Evolutionary conservation across 2,329 filamentous ascomycete genomes (phyloP), one percentile per base, ranked within the genome.

Genomic region (Beauveria scarabaeidicola): DNA sequence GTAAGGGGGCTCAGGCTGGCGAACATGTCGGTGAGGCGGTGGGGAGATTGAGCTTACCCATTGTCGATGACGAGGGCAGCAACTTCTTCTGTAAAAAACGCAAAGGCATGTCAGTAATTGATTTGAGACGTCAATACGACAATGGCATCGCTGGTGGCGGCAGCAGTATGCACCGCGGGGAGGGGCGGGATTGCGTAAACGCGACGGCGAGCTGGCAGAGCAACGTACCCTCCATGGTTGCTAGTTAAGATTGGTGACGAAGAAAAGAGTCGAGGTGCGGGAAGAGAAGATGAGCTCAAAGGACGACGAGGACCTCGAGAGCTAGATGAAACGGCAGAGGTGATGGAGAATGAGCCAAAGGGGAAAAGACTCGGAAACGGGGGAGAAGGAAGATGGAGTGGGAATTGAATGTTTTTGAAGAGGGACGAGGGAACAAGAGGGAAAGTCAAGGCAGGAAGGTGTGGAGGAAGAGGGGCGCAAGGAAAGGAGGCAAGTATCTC

Each of bases 31-130:
- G 74, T 74, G 73, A 76, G 64, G 62, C 64, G 66, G 62, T 61
- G 61, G 65, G 69, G 69, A 41, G 50, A 69, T 67, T 69, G 72
- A 80, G 83, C 92, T 90, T 93, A 99, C 94, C 94, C 94, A 97
- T 99, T 99, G 92, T 99, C 94, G 83, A 99, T 97, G 81, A 99
- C 94, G 90, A 99, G 92, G 81, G 94, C 94, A 80, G 94, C 94
- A 81, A 99, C 94, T 91, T 99, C 94, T 87, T 99, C 94, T 97
- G 77, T 79, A 55, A 21, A 81, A 81, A 66, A 64, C 64, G 65
- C 69, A 64, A 74, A 68, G 67, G 63, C 66, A 38, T 25, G 73
- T 82, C 67, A 83, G 81, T 71, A 64, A 70, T 61, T 63, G 59
- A 57, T 41, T 41, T 52, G 47, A 48, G 63, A 59, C 50, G 61